Base-by-base conservation (phyloP, 306 rosid genomes). In the Lathyrus sativus region DNA sequence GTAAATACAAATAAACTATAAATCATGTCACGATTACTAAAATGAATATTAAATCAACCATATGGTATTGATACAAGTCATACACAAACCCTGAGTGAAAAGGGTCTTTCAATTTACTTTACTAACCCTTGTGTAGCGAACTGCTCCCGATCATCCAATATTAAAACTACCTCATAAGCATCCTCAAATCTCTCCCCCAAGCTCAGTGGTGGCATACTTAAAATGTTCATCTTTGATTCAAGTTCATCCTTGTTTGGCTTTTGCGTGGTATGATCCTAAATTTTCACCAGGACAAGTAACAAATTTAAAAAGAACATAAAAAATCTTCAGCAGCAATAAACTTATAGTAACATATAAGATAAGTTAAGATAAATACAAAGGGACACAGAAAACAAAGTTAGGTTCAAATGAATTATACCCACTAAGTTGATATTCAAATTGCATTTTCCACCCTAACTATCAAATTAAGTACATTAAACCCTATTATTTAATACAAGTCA, bases 71-170 rank as follows among this genome's bases (percentile, higher is more conserved):
- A 41, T 22, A 62, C 42, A 31, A 72, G 29, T 67, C 62, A 62
- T 24, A 42, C 11, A 33, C 48, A 37, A 73, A 39, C 46, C 67
- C 18, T 5, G 18, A 53, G 12, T 50, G 62, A 63, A 49, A 45
- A 57, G 26, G 37, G 67, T 18, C 18, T 14, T 11, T 71, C 35
- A 9, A 80, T 64, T 51, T 42, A 64, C 33, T 37, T 54, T 75
- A 86, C 96, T 80, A 8, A 92, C 98, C 96, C 92, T 38, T 83
- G 95, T 54, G 83, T 83, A 69, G 96, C 90, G 79, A 92, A 92
- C 51, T 92, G 96, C 79, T 92, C 98, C 39, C 98, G 87, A 71
- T 90, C 84, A 81, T 92, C 98, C 82, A 92, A 72, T 82, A 92
- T 74, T 82, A 92, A 85, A 66, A 90, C 58, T 24, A 92, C 82